Base-by-base conservation (phyloP, 148 eudicot species). In the Gaultheria prostrata region DNA sequence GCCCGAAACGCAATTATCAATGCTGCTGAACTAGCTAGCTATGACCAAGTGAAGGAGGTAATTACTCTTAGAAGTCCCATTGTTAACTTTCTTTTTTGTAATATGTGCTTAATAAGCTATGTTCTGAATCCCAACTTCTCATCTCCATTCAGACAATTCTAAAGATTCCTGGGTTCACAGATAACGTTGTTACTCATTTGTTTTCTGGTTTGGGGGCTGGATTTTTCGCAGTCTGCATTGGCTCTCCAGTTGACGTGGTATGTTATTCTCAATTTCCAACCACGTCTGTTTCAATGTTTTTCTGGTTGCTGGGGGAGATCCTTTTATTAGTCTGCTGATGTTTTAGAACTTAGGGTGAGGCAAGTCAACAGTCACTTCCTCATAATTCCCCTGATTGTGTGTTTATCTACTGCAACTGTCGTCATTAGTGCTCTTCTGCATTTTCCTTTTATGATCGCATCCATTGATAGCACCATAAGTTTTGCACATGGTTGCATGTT, bases 191-290 rank as follows among this genome's bases (percentile, higher is more conserved):
- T 71, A 97, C 99, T 82, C 99, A 97, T 87, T 80, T 94, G 82
- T 57, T 97, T 56, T 88, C 99, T 86, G 99, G 97, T 84, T 87
- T 94, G 79, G 99, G 99, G 73, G 99, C 99, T 32, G 99, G 99
- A 15, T 94, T 94, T 81, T 85, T 97, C 84, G 99, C 99, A 87
- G 98, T 97, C 81, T 97, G 98, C 89, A 91, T 97, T 79, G 99
- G 99, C 80, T 97, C 99, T 77, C 99, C 99, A 26, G 95, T 97
- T 90, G 99, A 97, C 82, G 99, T 97, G 94, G 99, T 94, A 83
- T 80, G 88, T 87, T 33, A 48, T 76, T 77, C 45, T 33, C 56
- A 67, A 28, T 39, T 67, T 59, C 26, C 61, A 14, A 11, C n/a
- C 2, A 45, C 17, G 45, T 84, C 17, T 43, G 14, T 61, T 82